phyloP scores from a whole-genome alignment of 768 basidiomycete species.

The Lactifluus echinatus region DNA sequence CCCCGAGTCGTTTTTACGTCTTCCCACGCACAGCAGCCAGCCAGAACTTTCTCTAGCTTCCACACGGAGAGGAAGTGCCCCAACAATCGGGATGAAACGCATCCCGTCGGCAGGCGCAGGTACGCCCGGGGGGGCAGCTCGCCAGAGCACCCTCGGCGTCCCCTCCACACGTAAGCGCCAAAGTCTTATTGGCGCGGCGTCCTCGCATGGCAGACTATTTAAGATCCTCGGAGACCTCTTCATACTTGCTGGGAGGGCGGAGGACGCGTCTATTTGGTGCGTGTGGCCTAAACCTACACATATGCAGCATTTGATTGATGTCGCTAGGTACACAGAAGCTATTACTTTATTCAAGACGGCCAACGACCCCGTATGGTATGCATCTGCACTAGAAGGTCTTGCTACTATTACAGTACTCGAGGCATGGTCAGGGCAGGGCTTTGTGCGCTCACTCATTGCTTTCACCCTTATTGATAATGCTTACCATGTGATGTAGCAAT shows the following conservation, averaged over 20 bases:
- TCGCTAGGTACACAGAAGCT: constrained; percentile 76
- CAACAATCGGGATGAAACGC: constrained; percentile 38
- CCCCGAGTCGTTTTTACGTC: constrained; percentile 37
- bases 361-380: constrained; percentile 84
- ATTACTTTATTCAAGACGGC: constrained; percentile 63
- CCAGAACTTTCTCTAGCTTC: constrained; percentile 38
- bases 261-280: constrained; percentile 77
- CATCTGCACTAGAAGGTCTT: constrained; percentile 77
- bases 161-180: constrained; percentile 46
- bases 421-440: constrained; percentile 73
- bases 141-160: constrained; percentile 45
- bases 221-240: constrained; percentile 88
- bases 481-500: constrained; percentile 7
- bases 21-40: constrained; percentile 45
- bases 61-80: constrained; percentile 23
- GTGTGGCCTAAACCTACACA: constrained; percentile 10
- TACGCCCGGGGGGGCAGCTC: constrained; percentile 28
- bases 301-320: constrained; percentile 20
- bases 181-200: constrained; percentile 55
- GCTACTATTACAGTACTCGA: constrained; percentile 74
- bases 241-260: constrained; percentile 74
- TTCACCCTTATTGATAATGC: not conserved
- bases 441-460: constrained; percentile 43
- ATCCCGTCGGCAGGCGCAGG: constrained; percentile 42
- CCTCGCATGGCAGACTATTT: constrained; percentile 77